Conservation (phyloP, 768 basidiomycete species). For the Boletus coccyginus region DNA sequence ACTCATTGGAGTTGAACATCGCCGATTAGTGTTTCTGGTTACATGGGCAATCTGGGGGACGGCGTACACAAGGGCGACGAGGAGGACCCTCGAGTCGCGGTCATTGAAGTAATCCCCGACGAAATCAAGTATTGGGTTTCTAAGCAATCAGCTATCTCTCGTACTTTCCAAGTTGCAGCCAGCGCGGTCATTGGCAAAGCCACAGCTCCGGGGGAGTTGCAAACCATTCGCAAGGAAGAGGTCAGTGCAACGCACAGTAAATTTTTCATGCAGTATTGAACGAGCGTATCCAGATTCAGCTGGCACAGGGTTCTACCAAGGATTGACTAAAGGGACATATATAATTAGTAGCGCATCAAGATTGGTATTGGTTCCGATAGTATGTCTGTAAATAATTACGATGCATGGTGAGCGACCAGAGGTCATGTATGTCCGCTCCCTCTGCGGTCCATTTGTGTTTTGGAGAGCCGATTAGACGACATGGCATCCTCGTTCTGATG, state of each 20-base stretch:
- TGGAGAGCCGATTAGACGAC: constrained; percentile 61
- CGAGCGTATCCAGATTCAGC: constrained; percentile 14
- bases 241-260: constrained; percentile 36
- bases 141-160: constrained; percentile 55
- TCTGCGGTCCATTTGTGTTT: constrained; percentile 12
- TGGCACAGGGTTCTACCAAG: constrained; percentile 10
- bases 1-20: neutral
- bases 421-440: constrained; percentile 19
- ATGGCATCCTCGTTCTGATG: constrained; percentile 72
- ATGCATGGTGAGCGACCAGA: neutral
- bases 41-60: constrained; percentile 87
- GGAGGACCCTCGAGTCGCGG: constrained; percentile 72
- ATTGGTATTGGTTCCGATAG: constrained; percentile 7
- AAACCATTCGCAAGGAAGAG: constrained; percentile 72
- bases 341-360: neutral
- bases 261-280: neutral
- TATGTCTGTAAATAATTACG: constrained; percentile 11
- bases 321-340: constrained; percentile 5
- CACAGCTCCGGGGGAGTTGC: constrained; percentile 71
- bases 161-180: constrained; percentile 57
- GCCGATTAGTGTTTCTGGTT: constrained; percentile 54
- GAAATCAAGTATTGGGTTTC: constrained; percentile 83
- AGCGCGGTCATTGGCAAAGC: constrained; percentile 60
- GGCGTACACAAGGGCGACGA: constrained; percentile 80
- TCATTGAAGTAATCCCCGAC: constrained; percentile 76